Evolutionary conservation across 2,329 filamentous ascomycete genomes (phyloP).

Genomic region (Phialophora verrucosa): DNA sequence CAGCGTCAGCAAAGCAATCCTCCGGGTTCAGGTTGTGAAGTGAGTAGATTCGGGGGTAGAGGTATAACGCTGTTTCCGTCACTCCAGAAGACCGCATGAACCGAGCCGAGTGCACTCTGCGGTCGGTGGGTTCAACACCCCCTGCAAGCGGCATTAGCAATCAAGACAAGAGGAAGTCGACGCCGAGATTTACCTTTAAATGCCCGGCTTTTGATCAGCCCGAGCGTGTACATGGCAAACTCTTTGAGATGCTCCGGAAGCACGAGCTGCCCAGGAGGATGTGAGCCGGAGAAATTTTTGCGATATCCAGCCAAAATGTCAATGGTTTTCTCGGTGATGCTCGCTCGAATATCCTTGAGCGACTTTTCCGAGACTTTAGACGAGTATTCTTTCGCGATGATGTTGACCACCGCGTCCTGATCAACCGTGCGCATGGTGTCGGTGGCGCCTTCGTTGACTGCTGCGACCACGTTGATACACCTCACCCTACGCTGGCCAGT

Average conservation of each 20-base stretch:
- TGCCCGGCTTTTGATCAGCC: conserved; percentile 84
- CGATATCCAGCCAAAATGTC: conserved; percentile 91
- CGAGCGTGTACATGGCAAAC: conserved; percentile 93
- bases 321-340: conserved; percentile 86
- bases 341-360: conserved; percentile 83
- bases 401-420: conserved; percentile 86
- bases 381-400: conserved; percentile 90
- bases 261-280: conserved; percentile 90
- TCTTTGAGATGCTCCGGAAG: conserved; percentile 96
- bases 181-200: conserved; percentile 68
- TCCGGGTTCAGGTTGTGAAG: conserved; percentile 85
- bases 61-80: conserved; percentile 83
- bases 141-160: conserved; percentile 50
- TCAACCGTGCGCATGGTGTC: conserved; percentile 92
- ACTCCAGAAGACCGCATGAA: conserved; percentile 88
- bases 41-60: conserved; percentile 92
- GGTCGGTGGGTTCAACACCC: conserved; percentile 86
- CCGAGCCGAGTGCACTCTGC: conserved; percentile 87
- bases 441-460: conserved; percentile 81
- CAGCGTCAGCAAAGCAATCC: conserved; percentile 87
- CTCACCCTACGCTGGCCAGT: conserved; percentile 86
- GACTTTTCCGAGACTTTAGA: conserved; percentile 78
- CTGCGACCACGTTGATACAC: conserved; percentile 92
- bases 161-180: too few species aligned
- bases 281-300: conserved; percentile 85